Evolutionary conservation across 2,329 filamentous ascomycete genomes (phyloP), one percentile per base, ranked within the genome.

Genomic region (Verticillium longisporum): DNA sequence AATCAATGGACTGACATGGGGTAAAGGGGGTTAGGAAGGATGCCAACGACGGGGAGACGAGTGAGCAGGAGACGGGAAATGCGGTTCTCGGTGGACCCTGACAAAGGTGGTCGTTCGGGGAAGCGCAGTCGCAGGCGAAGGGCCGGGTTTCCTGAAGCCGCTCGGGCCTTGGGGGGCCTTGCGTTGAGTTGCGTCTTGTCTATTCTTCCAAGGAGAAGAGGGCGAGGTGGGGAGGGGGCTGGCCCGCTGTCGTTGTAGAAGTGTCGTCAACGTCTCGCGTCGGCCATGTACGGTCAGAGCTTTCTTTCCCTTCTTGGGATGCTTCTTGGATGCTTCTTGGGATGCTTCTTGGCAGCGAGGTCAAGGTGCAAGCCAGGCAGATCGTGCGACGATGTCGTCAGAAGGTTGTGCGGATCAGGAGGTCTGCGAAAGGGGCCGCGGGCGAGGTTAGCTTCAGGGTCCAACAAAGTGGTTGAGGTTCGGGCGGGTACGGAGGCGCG

Each of bases 1-100:
- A 64, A 56, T 64, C 63, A 64, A 64, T 64, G 63, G 61, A 60
- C 60, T 58, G 61, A 59, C 50, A 50, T 54, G 50, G 37, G 34
- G 59, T 58, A 32, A 50, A 54, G 36, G n/a, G 53, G 50, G 34
- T n/a, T n/a, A n/a, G 58, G 31, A 45, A 57, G 54, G 36, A 37
- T 53, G 62, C 58, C 41, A 31, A 63, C 62, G n/a, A n/a, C n/a
- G n/a, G n/a, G 60, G 60, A 57, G 55, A 57, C 55, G 59, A 57
- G 56, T n/a, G n/a, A n/a, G n/a, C n/a, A 50, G n/a, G 61, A 61
- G 41, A 61, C 41, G 59, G 62, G 62, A 61, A 60, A 57, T 58
- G 61, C 64, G n/a, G 61, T 61, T 64, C 56, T 50, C 21, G 41
- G 41, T 18, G 15, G 10, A 5, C 41, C 41, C 14, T 7, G 41